Evolutionary conservation across 345 rosid species (phyloP), one percentile per base, ranked within the genome.

Genomic region (Euclidium syriacum): DNA sequence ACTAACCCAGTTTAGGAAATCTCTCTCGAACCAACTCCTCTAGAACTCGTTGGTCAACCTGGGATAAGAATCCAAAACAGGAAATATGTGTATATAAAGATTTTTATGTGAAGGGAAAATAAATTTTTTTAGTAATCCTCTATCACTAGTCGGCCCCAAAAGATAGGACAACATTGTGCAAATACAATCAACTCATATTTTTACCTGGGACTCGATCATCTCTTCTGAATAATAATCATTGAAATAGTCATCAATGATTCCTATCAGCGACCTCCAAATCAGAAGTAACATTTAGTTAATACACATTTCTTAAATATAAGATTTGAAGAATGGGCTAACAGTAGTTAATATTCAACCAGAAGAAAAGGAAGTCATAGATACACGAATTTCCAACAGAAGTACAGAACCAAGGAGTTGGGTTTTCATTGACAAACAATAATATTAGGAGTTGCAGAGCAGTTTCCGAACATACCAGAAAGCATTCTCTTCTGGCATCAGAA

Each of bases 401-500:
- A 59, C 29, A 50, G 47, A 54, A 33, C 39, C 30, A 39, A 56
- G 36, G 56, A 29, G 27, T 20, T 27, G 9, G 26, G 15, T 41
- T 38, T 38, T 39, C 29, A 50, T n/a, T 39, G 62, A 19, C 6
- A 68, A 52, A 22, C 2, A 32, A 34, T 53, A 32, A 34, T 53
- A 44, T 44, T 11, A 53, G 6, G 49, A 62, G 40, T 46, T 11
- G 17, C 34, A 24, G 61, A 57, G 32, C 40, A 68, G 52, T 57
- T 72, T 68, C 41, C 2, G 41, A 52, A 68, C 80, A 64, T 82
- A 92, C 99, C 96, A 90, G 76, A 94, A 94, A 43, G 99, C 97
- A 84, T 94, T 90, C 78, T 94, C 99, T 80, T 94, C 97, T 0
- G 99, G 90, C 99, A 94, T 94, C 77, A 94, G 76, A 72, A 94